phyloP scores from a whole-genome alignment of 176 grass and related monocot genomes.

The Ensete ventricosum region DNA sequence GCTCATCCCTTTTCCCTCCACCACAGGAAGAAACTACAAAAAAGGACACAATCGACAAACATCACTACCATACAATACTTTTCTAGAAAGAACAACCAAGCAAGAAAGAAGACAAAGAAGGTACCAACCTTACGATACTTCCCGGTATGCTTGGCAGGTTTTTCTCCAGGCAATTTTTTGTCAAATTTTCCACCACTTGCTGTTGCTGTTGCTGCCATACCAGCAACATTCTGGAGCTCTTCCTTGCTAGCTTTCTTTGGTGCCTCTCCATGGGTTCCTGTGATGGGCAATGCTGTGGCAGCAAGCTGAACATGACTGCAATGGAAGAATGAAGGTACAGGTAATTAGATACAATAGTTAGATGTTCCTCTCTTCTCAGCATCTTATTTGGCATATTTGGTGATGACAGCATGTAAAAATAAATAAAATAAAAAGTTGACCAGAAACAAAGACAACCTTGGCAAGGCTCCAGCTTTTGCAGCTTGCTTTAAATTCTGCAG shows the following conservation, averaged over 20 bases:
- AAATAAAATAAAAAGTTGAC: no score
- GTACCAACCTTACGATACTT: constrained; percentile 70
- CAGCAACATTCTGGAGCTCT: constrained; percentile 76
- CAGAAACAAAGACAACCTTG: constrained; percentile 38
- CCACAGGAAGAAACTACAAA: constrained; percentile 60
- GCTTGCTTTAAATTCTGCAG: constrained; percentile 79
- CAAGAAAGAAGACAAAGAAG: not conserved
- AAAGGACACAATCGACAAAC: constrained; percentile 1
- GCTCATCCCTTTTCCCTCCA: constrained; percentile 70
- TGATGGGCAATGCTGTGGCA: constrained; percentile 70
- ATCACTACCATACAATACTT: not conserved
- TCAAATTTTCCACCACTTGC: constrained; percentile 95
- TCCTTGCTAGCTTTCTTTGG: constrained; percentile 70
- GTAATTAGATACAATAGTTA: constrained; percentile 1
- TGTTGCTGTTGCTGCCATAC: constrained; percentile 73
- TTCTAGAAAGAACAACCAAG: not conserved
- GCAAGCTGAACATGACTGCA: constrained; percentile 86
- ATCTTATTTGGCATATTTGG: not conserved
- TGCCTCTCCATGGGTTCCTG: constrained; percentile 48
- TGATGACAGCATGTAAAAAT: no score
- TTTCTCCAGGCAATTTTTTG: constrained; percentile 79
- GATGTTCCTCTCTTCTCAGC: not conserved
- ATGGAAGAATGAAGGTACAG: not conserved
- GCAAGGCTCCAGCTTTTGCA: constrained; percentile 68
- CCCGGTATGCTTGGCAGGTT: constrained; percentile 67